Conservation (phyloP, 257 asterid species). For the Nicotiana undulata region DNA sequence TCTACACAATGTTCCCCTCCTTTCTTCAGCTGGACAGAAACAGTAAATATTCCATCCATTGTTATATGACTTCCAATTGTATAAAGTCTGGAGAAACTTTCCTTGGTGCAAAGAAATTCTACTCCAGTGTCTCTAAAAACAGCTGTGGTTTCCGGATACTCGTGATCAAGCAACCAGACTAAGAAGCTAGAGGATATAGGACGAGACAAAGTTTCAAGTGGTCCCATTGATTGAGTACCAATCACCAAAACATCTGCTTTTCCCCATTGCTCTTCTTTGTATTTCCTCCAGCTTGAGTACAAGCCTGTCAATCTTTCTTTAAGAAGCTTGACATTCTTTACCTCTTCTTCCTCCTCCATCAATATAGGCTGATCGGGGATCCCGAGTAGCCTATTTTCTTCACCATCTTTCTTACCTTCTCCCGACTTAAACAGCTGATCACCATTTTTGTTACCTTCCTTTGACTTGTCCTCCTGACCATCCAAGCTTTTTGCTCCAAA, state of each 20-base stretch:
- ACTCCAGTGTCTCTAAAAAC: neutral
- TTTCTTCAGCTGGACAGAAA: neutral
- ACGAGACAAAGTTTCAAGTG: neutral
- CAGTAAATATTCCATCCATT: neutral
- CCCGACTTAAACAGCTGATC: neutral
- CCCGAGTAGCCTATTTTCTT: no score
- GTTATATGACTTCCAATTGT: neutral
- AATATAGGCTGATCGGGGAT: neutral
- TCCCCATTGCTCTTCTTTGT: constrained; percentile 7
- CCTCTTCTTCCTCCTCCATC: neutral
- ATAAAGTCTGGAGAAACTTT: neutral
- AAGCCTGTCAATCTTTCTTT: neutral
- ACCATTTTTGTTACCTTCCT: neutral
- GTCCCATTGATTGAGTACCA: neutral
- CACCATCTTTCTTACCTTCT: neutral
- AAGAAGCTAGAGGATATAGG: neutral
- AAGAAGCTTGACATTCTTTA: neutral
- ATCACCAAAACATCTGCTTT: constrained; percentile 8
- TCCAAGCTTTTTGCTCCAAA: neutral
- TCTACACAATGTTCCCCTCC: neutral
- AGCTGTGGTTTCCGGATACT: neutral
- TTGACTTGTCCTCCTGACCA: neutral
- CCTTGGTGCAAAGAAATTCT: constrained; percentile 5
- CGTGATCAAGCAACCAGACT: constrained; percentile 2
- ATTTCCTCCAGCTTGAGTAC: constrained; percentile 2